Evolutionary conservation across 75 land plant genomes (phyloP), one percentile per base, ranked within the genome.

Genomic region (Picea glauca): DNA sequence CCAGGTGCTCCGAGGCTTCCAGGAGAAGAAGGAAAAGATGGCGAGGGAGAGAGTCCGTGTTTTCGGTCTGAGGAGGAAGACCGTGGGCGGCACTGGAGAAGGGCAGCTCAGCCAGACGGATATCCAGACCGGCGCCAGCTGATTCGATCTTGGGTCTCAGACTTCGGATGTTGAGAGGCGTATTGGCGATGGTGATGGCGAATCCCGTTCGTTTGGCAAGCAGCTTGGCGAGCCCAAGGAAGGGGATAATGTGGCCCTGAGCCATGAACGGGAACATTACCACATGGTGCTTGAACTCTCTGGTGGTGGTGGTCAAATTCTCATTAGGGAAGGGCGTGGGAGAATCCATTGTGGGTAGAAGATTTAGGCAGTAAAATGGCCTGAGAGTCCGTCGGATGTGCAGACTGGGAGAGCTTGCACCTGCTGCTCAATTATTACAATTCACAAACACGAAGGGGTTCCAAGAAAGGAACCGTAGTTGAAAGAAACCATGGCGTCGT

Each of bases 201-300:
- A 46, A 46, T 46, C 54, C 9, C n/a, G 18, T 58, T 14, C 23
- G 79, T 32, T 64, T 46, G 20, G 78, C 72, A 1, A 83, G 67
- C 0, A 43, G 72, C 14, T n/a, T 78, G 31, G 89, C 81, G 11
- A 90, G 77, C 23, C 81, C 78, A 2, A 85, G 2, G 74, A 87
- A 77, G 54, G 91, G 88, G 54, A 80, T 84, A 46, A 87, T 70
- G 61, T 87, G 91, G 63, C 89, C 87, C 30, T 83, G 87, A 35
- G 84, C 84, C 82, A 85, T 80, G 81, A 81, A 84, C 5, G 89
- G 89, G 43, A 90, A 78, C 56, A 90, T 35, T 78, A 87, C 77
- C 3, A 90, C 59, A 54, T 80, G 81, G 30, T 18, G 26, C 75
- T n/a, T 73, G 18, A 14, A 13, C 9, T 13, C 21, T 0, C 13